Conservation (phyloP, 148 eudicot genomes). For the Nepenthes gracilis region DNA sequence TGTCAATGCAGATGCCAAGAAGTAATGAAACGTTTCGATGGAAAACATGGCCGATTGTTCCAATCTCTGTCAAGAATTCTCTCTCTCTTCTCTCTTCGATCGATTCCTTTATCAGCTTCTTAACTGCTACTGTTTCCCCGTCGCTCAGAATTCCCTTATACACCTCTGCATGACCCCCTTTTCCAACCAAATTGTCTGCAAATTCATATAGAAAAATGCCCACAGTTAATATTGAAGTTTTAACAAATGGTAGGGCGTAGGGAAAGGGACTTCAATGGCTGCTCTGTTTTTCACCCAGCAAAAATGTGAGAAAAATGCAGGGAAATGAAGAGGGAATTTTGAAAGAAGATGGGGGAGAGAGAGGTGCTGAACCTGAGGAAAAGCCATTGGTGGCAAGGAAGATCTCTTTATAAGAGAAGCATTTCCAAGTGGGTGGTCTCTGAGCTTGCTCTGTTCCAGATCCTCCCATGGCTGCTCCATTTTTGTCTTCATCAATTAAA, state of each 20-base stretch:
- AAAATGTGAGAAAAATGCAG: background rate
- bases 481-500: background rate
- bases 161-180: constrained; percentile 92
- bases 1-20: constrained; percentile 73
- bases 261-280: constrained; percentile 2
- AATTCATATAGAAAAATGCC: background rate
- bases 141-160: constrained; percentile 52
- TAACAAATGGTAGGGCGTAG: background rate
- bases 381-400: constrained; percentile 74
- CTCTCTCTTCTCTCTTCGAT: constrained; percentile 73
- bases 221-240: too few relatives aligned
- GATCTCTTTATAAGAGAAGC: constrained; percentile 74
- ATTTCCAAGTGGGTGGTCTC: constrained; percentile 64
- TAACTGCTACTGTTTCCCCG: constrained; percentile 80
- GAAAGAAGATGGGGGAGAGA: background rate
- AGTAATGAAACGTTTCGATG: constrained; percentile 86
- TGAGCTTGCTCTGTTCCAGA: constrained; percentile 2
- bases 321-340: too few relatives aligned
- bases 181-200: constrained; percentile 84
- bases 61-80: constrained; percentile 88
- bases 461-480: background rate
- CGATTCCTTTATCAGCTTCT: constrained; percentile 44
- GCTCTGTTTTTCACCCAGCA: background rate
- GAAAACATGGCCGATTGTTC: constrained; percentile 82
- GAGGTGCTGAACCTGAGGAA: constrained; percentile 31